Percentiles rank a stretch among this genome's conserved stretches.
These are phyloP conservation scores for Ascochyta pisi DNA, from an alignment of 2,329 filamentous ascomycete species.

Conservation along the genomic window DNA sequence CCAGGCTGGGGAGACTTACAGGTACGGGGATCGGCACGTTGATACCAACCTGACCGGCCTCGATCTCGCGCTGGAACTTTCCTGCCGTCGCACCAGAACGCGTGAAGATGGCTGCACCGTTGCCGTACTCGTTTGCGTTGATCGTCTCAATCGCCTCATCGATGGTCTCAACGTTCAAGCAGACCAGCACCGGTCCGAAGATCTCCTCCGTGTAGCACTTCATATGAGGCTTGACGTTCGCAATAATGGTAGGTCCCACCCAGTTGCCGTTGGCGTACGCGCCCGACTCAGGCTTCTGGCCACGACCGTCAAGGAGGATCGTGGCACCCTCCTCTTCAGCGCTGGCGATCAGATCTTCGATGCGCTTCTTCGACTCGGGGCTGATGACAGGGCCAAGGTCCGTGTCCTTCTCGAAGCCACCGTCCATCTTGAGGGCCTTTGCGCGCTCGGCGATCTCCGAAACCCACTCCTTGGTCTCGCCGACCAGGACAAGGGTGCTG, in stretches of 20 bases:
- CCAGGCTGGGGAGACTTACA: conserved; percentile 29
- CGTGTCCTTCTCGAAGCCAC: conserved; percentile 79
- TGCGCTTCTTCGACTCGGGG: conserved; percentile 78
- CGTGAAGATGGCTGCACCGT: conserved; percentile 86
- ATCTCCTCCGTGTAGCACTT: conserved; percentile 86
- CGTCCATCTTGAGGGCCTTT: conserved; percentile 75
- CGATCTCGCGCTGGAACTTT: conserved; percentile 79
- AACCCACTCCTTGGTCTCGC: conserved; percentile 84
- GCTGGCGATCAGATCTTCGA: conserved; percentile 75
- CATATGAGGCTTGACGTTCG: conserved; percentile 81
- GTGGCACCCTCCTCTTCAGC: conserved; percentile 83
- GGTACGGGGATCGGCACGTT: conserved; percentile 78
- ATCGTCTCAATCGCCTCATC: conserved; percentile 82
- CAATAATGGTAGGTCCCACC: conserved; percentile 82
- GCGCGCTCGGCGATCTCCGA: conserved; percentile 78
- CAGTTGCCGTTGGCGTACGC: conserved; percentile 88
- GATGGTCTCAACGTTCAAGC: conserved; percentile 77
- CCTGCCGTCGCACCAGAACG: conserved; percentile 77
- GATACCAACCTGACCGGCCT: conserved; percentile 85
- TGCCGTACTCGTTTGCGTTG: conserved; percentile 86
- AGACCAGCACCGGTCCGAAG: conserved; percentile 84
- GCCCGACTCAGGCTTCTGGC: conserved; percentile 70
- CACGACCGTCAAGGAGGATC: conserved; percentile 81
- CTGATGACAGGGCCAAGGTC: conserved; percentile 85
- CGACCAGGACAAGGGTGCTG: conserved; percentile 82